Base-by-base conservation (phyloP, 139 green algal species). In the Coelastrella sp. region DNA sequence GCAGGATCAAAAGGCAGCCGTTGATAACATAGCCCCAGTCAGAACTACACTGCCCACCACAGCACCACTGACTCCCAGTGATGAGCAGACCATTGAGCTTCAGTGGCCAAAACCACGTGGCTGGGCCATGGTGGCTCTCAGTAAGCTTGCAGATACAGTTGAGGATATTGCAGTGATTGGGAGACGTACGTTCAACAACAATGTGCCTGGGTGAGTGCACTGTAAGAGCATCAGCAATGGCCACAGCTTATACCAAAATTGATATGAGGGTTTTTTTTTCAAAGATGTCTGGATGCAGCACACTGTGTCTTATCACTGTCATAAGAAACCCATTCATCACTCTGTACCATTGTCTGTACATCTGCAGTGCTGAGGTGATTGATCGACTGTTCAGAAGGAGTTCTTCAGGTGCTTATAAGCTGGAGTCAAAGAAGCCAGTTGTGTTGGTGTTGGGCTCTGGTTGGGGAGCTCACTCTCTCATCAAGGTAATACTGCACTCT, bases 361-460 rank as follows among this genome's bases (percentile, higher is more conserved):
- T 9, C 23, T 69, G 75, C 75, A 82, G 75, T 4, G 13, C 19
- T n/a, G 51, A 71, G 8, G 53, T 25, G 2, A 53, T 82, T 41
- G 75, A 82, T 53, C 34, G 38, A 21, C 75, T 71, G 53, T 82
- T 82, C 35, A 40, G 25, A 5, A 37, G 66, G 23, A 50, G 53
- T 23, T 38, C 50, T 23, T 27, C 30, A 7, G 43, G 51, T 19
- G 13, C 30, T 34, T 40, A 76, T 59, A 84, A 74, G 78, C 57
- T 72, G 60, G 60, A 63, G 60, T 17, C 78, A 19, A 71, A 74
- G 60, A 84, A 84, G 78, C 75, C 75, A 38, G 75, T 82, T 9
- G 59, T 74, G 77, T 40, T 84, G 40, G 77, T 94, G 43, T 84
- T 94, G 84, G 91, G 91, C 51, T 85, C 82, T 32, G 91, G 91